Base-by-base conservation (phyloP, 495 filamentous ascomycete species). In the Penicillium bialowiezense region DNA sequence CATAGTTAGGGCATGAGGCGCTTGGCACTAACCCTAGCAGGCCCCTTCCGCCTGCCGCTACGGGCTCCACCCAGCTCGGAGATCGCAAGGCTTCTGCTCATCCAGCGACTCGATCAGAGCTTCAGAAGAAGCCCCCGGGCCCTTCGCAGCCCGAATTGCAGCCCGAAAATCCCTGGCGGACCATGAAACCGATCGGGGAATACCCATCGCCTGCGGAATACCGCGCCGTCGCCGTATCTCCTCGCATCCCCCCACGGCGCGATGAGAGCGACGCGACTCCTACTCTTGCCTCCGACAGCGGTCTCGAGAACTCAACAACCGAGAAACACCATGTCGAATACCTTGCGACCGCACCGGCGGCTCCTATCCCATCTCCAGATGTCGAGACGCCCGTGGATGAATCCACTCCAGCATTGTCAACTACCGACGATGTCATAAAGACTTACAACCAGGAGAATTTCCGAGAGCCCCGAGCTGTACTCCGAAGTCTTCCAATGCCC, bases 161-260 rank as follows among this genome's bases (percentile, higher is more conserved):
- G 44, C 38, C 47, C 38, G 4, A 5, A 12, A 54, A 34, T n/a
- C 12, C 33, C 24, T 19, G 13, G 21, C 32, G 15, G 14, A 59
- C 49, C 46, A 63, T 63, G 60, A 58, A 44, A 52, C 60, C 60
- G 49, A 55, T 63, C 18, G 60, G 60, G 20, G 36, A 61, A 39
- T 63, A 61, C 37, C 60, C 60, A 28, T 58, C 60, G 28, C 20
- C 13, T 13, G 54, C 51, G 19, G 60, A 63, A 36, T 63, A 63
- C 40, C 54, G 55, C 28, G 50, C 44, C 36, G 60, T 45, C 13
- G 58, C 54, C 15, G 45, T 63, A 5, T 48, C 26, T 19, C 60
- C 58, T 26, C 60, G 47, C 0, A 18, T 40, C 13, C 39, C 23
- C 17, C 13, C 49, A 50, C 56, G 49, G 2, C 38, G 43, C n/a